Base-by-base conservation (phyloP, 805 yeast species). In the Candida tibetensis region DNA sequence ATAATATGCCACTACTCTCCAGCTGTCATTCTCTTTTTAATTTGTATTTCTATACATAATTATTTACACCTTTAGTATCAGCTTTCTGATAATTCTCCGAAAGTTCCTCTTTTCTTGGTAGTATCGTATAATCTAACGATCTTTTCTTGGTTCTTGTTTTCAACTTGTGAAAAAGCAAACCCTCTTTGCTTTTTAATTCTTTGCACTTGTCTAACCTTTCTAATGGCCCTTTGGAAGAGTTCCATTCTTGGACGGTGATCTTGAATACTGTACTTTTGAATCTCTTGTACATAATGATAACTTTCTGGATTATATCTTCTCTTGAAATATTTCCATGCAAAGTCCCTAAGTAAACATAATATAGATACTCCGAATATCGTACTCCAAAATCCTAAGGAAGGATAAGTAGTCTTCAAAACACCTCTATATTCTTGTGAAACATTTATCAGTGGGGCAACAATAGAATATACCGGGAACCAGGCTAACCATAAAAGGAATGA, bases 171-270 rank as follows among this genome's bases (percentile, higher is more conserved):
- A 54, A 93, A 93, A 1, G 99, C 99, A 71, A 87, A 93, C 4
- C 99, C 99, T 64, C 98, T 81, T 65, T 93, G 99, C 56, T 93
- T 93, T 59, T 95, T 85, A 86, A 93, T 91, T 62, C 99, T 77
- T 62, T 91, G 96, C 27, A 93, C 98, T 63, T 95, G 99, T 63
- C 99, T 82, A 17, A 93, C 98, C 57, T 89, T 93, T 56, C 98
- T 76, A 40, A 93, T 93, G 4, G 98, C 97, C 60, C 85, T 89
- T 62, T 93, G 99, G 73, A 93, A 93, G 47, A 90, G 95, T 50
- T 89, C 95, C 76, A 90, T 80, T 51, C 96, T 79, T n/a, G 99
- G 99, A 47, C 95, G 76, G 60, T 85, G 85, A 58, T 91, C 96
- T 44, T 85, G 91, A 44, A 89, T 85, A 53, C 91, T 90, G 63